phyloP scores from a whole-genome alignment of 768 basidiomycete species.

The Boletus bicolor region DNA sequence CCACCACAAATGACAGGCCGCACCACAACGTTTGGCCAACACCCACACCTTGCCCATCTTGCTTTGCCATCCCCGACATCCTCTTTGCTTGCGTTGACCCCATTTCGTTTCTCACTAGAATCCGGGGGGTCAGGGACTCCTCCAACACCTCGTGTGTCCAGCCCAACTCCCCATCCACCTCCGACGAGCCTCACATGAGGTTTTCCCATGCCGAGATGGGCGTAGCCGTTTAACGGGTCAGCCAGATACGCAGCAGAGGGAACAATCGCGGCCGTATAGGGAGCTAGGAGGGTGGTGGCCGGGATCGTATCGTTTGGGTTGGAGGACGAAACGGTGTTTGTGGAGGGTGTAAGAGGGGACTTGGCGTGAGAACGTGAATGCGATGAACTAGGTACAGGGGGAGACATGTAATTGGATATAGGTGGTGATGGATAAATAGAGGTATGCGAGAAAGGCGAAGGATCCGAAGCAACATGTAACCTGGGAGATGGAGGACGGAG shows the following conservation, averaged over 20 bases:
- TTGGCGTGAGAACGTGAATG: slow-evolving; percentile 17
- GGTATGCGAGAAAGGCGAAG: slow-evolving; percentile 17
- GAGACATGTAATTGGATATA: slow-evolving; percentile 22
- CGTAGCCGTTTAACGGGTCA: slow-evolving; percentile 86
- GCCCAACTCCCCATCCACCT: slow-evolving; percentile 69
- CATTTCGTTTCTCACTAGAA: neutral
- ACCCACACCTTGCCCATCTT: slow-evolving; percentile 56
- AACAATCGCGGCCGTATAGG: slow-evolving; percentile 60
- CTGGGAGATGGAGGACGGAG: slow-evolving; percentile 30
- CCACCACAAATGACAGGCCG: slow-evolving; percentile 40
- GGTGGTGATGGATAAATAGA: slow-evolving; percentile 27
- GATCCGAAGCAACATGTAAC: slow-evolving; percentile 24
- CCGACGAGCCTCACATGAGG: slow-evolving; percentile 79
- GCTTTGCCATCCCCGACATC: slow-evolving; percentile 39
- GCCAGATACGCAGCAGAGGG: slow-evolving; percentile 66
- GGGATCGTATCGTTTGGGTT: slow-evolving; percentile 57
- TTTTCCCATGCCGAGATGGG: slow-evolving; percentile 77
- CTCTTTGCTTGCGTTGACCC: slow-evolving; percentile 29
- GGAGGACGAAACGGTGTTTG: slow-evolving; percentile 36
- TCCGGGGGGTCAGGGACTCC: slow-evolving; percentile 35
- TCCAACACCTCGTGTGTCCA: slow-evolving; percentile 77
- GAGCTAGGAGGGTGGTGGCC: slow-evolving; percentile 54
- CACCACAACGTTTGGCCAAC: slow-evolving; percentile 47
- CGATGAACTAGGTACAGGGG: slow-evolving; percentile 20
- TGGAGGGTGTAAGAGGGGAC: slow-evolving; percentile 35